phyloP scores from a whole-genome alignment of 192 early-diverging fungal species.

The Umbelopsis ramanniana region DNA sequence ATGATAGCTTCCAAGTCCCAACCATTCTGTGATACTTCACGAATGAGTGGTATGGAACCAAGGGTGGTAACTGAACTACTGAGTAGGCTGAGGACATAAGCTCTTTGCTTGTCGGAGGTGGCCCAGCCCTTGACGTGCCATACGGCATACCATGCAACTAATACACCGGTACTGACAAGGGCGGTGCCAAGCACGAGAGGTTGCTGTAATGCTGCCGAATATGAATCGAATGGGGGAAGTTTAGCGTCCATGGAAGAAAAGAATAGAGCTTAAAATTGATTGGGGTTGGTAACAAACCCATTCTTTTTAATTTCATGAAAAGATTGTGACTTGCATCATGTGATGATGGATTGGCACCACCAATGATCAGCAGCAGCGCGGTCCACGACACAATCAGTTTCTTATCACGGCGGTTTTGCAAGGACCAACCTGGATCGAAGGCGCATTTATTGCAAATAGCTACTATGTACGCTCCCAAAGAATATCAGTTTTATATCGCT shows the following conservation, averaged over 20 bases:
- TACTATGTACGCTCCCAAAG: too few relatives aligned
- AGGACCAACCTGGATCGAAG: not conserved
- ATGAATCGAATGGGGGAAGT: slow-evolving; percentile 19
- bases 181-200: not conserved
- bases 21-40: not conserved
- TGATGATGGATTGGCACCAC: not conserved
- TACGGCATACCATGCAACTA: not conserved
- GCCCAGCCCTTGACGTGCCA: not conserved
- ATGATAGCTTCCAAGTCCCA: slow-evolving; percentile 23
- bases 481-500: too few relatives aligned
- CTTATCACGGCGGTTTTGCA: not conserved
- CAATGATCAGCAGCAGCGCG: not conserved
- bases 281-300: slow-evolving; percentile 1
- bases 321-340: slow-evolving; percentile 17
- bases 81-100: slow-evolving; percentile 34
- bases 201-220: not conserved
- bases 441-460: too few relatives aligned
- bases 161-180: not conserved
- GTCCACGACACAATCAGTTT: slow-evolving; percentile 1
- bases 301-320: not conserved
- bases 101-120: slow-evolving; percentile 21
- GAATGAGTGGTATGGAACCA: slow-evolving; percentile 30
- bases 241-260: slow-evolving; percentile 1
- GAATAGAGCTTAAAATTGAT: slow-evolving; percentile 14
- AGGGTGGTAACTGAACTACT: slow-evolving; percentile 33